Conservation (phyloP, 805 yeast genomes). For the Ogataea ganodermae region DNA sequence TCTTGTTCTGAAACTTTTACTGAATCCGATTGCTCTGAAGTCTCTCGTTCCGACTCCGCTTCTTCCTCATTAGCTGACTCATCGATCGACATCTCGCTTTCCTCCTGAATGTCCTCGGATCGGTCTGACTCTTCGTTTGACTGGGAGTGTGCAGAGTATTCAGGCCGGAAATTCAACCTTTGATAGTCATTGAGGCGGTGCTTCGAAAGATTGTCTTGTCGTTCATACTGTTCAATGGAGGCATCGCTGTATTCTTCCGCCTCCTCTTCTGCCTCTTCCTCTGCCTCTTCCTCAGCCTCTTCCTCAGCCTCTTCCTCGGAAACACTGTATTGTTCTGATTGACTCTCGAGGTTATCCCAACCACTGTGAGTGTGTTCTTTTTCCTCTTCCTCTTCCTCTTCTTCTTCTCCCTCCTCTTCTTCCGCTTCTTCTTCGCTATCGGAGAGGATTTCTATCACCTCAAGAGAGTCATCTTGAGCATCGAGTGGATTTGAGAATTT, state of each 20-base stretch:
- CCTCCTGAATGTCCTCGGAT: background rate
- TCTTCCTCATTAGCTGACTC: slow-evolving; percentile 10
- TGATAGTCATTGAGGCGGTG: slow-evolving; percentile 1
- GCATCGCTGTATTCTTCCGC: background rate
- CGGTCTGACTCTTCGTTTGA: background rate
- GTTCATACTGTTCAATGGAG: too few species aligned
- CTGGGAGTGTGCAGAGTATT: background rate
- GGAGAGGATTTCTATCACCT: slow-evolving; percentile 18
- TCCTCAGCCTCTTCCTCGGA: slow-evolving; percentile 15
- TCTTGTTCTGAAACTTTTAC: slow-evolving; percentile 2
- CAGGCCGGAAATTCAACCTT: background rate
- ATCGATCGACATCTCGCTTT: background rate
- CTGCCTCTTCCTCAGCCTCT: slow-evolving; percentile 8
- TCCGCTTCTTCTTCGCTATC: slow-evolving; percentile 18
- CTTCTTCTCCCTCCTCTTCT: slow-evolving; percentile 10
- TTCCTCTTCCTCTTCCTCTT: slow-evolving; percentile 10
- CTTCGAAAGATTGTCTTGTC: background rate
- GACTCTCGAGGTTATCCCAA: too few species aligned
- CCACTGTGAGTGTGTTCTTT: too few species aligned
- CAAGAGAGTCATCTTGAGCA: slow-evolving; percentile 10
- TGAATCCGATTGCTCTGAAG: background rate
- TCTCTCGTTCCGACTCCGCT: slow-evolving; percentile 1
- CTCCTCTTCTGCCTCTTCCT: background rate
- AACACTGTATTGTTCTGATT: slow-evolving; percentile 13
- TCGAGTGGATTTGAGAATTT: background rate